Base-by-base conservation (phyloP, 345 rosid genomes). In the Noccaea caerulescens region DNA sequence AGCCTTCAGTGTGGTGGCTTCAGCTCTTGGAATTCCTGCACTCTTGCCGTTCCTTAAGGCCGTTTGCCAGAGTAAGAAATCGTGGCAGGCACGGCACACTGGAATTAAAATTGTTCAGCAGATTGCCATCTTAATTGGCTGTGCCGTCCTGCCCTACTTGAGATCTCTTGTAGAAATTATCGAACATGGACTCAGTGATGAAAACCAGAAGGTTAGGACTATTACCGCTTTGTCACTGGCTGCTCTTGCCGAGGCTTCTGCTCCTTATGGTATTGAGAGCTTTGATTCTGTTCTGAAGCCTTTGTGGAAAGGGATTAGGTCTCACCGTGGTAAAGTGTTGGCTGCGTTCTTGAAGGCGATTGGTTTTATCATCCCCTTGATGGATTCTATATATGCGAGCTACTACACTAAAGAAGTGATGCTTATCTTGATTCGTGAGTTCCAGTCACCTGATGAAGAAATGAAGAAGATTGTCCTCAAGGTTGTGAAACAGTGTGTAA, bases 41-140 rank as follows among this genome's bases (percentile, higher is more conserved):
- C 85, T 94, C 37, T 73, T 94, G 51, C 99, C 99, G 6, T 94
- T 94, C 80, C 71, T 94, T 79, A 94, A 89, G 76, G 98, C 99
- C 8, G 99, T 94, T 65, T 94, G 99, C 76, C 99, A 94, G 86
- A 94, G 99, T 80, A 94, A 92, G 85, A 94, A 88, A 60, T 94
- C 99, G 3, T 94, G 99, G 99, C 98, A 94, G 81, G 98, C 99
- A 58, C 91, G 99, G 1, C 99, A 94, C 76, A 94, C 99, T 77
- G 99, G 99, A 13, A 94, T 94, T 69, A 94, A 94, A 85, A 94
- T 94, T 70, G 99, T 94, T 55, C 99, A 94, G 85, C 99, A 94
- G 87, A 94, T 94, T 69, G 98, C 98, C 43, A 94, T 94, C 67
- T 75, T 94, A 71, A 92, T 94, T 71, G 98, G 99, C 16, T 94